phyloP scores from a whole-genome alignment of 345 rosid species.

The Theobroma cacao region DNA sequence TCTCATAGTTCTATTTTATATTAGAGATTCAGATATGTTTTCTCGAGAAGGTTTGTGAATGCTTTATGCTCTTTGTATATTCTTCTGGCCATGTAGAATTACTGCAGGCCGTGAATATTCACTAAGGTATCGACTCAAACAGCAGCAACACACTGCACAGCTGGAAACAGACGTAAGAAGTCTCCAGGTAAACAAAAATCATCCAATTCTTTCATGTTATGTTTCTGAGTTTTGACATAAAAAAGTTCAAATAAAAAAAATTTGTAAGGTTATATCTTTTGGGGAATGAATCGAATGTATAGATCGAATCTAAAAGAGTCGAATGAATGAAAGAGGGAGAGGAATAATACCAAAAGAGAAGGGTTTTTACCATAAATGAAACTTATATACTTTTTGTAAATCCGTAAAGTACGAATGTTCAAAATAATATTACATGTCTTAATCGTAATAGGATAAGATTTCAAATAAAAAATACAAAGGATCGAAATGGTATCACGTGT shows the following conservation, averaged over 20 bases:
- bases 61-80: no score
- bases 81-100: neutral
- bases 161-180: constrained; percentile 16
- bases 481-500: no score
- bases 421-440: no score
- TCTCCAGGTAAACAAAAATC: constrained; percentile 10
- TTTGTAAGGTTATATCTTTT: no score
- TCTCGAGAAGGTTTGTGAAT: neutral
- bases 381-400: no score
- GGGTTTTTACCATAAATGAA: no score
- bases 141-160: constrained; percentile 8
- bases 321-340: neutral
- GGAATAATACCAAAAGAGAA: no score
- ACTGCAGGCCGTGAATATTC: constrained; percentile 19
- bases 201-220: neutral
- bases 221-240: neutral
- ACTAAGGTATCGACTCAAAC: constrained; percentile 15
- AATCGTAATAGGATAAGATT: no score
- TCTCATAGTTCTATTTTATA: neutral
- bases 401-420: no score
- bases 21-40: neutral
- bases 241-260: neutral
- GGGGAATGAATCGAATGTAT: neutral
- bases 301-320: neutral
- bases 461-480: no score